Evolutionary conservation across 805 yeast genomes (phyloP).

Genomic region (Barnettozyma vustinii): DNA sequence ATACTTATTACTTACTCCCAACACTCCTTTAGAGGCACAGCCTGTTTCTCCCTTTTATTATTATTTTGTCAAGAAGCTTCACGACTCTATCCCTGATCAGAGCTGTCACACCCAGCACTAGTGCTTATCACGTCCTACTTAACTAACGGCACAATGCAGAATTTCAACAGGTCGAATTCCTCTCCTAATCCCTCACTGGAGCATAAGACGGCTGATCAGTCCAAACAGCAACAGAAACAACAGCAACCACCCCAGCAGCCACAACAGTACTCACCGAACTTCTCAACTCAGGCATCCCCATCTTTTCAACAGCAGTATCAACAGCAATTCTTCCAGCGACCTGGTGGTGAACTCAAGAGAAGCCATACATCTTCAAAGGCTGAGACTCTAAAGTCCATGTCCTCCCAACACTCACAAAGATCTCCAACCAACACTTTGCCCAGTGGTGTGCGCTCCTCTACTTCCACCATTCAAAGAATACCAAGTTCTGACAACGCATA

Average conservation of each 20-base stretch:
- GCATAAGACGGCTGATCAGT: neutral
- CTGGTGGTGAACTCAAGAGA: constrained; percentile 8
- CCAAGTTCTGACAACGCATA: constrained; percentile 18
- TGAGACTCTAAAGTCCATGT: constrained; percentile 2
- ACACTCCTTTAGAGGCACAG: neutral
- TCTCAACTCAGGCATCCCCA: neutral
- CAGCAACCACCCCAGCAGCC: constrained; percentile 5
- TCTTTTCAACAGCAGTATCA: constrained; percentile 3
- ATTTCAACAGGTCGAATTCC: constrained; percentile 14
- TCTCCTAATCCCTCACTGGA: constrained; percentile 11
- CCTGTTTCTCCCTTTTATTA: neutral
- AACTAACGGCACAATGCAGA: constrained; percentile 8
- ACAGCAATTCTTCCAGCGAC: constrained; percentile 2
- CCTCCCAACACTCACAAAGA: constrained; percentile 11
- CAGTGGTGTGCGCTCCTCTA: constrained; percentile 15
- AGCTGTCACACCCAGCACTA: neutral
- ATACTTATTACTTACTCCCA: neutral
- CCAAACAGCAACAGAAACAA: constrained; percentile 1
- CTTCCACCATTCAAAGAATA: constrained; percentile 16
- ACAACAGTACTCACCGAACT: neutral
- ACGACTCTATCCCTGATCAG: neutral
- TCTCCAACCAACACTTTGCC: constrained; percentile 19
- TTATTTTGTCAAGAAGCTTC: neutral
- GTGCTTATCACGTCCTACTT: neutral
- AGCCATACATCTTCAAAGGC: constrained; percentile 7